Base-by-base conservation (phyloP, 2,329 filamentous ascomycete genomes). In the Cladophialophora yegresii region DNA sequence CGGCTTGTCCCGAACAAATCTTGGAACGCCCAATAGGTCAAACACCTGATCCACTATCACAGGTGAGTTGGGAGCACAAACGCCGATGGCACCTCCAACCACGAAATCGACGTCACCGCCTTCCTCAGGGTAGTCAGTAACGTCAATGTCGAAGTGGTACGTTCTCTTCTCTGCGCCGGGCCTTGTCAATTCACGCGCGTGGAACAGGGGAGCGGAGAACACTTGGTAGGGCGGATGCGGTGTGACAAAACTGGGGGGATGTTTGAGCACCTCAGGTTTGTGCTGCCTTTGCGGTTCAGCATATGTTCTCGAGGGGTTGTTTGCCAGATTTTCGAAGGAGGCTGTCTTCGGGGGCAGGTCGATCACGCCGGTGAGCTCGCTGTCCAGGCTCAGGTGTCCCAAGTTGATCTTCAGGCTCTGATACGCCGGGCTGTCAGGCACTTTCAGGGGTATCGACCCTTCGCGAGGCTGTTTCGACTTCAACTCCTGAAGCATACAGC, bases 61-160 rank as follows among this genome's bases (percentile, higher is more conserved):
- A 8, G 86, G 80, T 59, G 91, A 88, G 73, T 98, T 99, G 61
- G 92, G 92, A 0, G 93, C 93, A 75, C 91, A 92, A 63, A 99
- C 86, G 45, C 95, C 95, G 76, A 99, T 93, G 59, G 95, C 95
- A 61, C 95, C 95, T 63, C 95, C 95, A 20, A 99, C 95, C 75
- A 93, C 93, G 83, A 98, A 99, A 74, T 98, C 95, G 4, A 93
- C 87, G 56, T 85, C 83, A 60, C 90, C 89, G 62, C 84, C 84
- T 78, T 96, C 92, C 22, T 87, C 85, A 0, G 95, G 92, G 72
- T 99, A 99, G 75, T 96, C 89, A 55, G 93, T 97, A 56, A 99
- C 89, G 73, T 99, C 95, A 51, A 99, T 86, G 73, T 98, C 95
- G 73, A 98, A 98, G 78, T 99, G 95, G 76, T 93, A 96, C 0